phyloP scores from a whole-genome alignment of 106 monocot species.

The Dactylorhiza incarnata region DNA sequence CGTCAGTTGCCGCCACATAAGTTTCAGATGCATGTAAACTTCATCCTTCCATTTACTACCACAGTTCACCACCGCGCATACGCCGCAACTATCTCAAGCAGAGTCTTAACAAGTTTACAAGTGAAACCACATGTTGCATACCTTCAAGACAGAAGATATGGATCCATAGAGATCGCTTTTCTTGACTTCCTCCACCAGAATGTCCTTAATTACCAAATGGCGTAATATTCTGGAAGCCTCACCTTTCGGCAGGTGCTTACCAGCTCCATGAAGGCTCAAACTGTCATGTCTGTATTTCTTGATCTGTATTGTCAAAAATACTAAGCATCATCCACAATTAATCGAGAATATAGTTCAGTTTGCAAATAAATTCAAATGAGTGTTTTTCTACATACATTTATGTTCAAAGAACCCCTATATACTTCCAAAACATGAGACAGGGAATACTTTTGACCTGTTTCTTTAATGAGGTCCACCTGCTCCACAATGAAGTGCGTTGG shows the following conservation, averaged over 20 bases:
- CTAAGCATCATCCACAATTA: neutral
- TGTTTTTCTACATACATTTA: conserved; percentile 42
- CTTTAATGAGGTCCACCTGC: conserved; percentile 77
- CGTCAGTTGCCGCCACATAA: no score
- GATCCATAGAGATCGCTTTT: conserved; percentile 94
- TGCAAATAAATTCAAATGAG: neutral
- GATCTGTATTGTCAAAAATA: conserved; percentile 32
- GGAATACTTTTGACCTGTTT: conserved; percentile 59
- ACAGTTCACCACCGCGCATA: no score
- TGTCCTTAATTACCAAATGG: conserved; percentile 73
- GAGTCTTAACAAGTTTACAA: neutral
- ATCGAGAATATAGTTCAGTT: neutral
- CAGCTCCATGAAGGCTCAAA: conserved; percentile 83
- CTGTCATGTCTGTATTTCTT: conserved; percentile 73
- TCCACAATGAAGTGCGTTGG: conserved; percentile 1
- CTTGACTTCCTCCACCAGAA: conserved; percentile 83
- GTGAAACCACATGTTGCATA: neutral
- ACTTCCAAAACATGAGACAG: conserved; percentile 83
- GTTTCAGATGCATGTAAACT: no score
- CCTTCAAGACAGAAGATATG: conserved; percentile 86
- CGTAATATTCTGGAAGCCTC: conserved; percentile 85
- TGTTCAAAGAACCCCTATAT: conserved; percentile 77
- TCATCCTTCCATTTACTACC: no score
- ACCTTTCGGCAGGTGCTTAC: conserved; percentile 66
- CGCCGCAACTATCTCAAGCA: no score